Evolutionary conservation across 345 rosid genomes (phyloP).

Genomic region (Erysimum cheiranthoides): DNA sequence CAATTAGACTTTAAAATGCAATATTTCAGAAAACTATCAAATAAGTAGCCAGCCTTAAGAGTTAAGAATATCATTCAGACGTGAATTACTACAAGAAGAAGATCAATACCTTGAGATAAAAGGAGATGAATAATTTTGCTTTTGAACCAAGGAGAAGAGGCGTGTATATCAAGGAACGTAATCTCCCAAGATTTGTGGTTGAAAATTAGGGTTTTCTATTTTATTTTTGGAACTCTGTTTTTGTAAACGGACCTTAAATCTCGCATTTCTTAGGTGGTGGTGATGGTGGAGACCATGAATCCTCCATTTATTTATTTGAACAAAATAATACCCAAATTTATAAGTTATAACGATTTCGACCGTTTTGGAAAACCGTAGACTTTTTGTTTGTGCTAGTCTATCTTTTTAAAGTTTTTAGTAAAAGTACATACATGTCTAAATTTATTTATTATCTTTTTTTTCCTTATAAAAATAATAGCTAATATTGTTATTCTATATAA

Average conservation of each 20-base stretch:
- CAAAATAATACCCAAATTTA: constrained; percentile 25
- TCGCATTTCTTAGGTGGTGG: constrained; percentile 42
- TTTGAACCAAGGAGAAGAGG: constrained; percentile 31
- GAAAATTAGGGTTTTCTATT: constrained; percentile 38
- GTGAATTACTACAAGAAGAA: neutral
- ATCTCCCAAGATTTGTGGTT: constrained; percentile 37
- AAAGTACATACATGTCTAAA: constrained; percentile 19
- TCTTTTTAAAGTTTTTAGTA: neutral
- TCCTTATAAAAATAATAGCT: neutral
- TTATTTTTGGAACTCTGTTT: constrained; percentile 40
- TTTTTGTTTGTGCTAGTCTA: constrained; percentile 22
- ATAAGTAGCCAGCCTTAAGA: neutral
- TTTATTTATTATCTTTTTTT: neutral
- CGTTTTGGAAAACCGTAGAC: constrained; percentile 37
- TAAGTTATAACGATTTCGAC: constrained; percentile 36
- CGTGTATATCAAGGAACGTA: constrained; percentile 48
- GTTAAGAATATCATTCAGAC: neutral
- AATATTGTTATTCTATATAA: neutral
- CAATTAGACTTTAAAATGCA: neutral
- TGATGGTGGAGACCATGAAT: constrained; percentile 40
- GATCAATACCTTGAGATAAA: constrained; percentile 34
- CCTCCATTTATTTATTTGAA: constrained; percentile 30
- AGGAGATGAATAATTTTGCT: constrained; percentile 30
- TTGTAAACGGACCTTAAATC: constrained; percentile 45
- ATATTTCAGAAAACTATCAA: neutral